A percentile compares a stretch with the other conserved stretches of the same genome.
Conservation (phyloP, 768 basidiomycete genomes). For the Amanita pseudoporphyria region DNA sequence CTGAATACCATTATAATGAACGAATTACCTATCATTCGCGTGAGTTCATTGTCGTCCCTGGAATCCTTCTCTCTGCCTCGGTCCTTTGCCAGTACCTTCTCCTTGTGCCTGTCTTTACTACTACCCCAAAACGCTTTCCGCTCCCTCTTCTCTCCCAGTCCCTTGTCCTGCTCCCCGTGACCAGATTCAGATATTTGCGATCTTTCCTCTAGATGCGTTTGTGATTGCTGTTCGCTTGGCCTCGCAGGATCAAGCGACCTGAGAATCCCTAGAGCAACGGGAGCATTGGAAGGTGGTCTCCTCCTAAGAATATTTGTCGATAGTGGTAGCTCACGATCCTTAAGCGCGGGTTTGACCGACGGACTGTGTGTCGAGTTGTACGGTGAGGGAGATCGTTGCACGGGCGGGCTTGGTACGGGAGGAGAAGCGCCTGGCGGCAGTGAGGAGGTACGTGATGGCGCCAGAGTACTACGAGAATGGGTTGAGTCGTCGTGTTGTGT, state of each 20-base stretch:
- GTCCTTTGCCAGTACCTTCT: slow-evolving; percentile 17
- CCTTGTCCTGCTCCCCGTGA: slow-evolving; percentile 16
- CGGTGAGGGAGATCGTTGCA: slow-evolving; percentile 37
- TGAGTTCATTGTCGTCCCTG: slow-evolving; percentile 39
- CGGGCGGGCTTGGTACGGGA: slow-evolving; percentile 24
- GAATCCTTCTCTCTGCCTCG: slow-evolving; percentile 16
- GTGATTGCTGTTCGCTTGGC: slow-evolving; percentile 16
- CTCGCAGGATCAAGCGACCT: slow-evolving; percentile 50
- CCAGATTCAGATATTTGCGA: slow-evolving; percentile 21
- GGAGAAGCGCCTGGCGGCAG: slow-evolving; percentile 35
- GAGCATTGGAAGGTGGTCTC: slow-evolving; percentile 20
- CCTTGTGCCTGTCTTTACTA: slow-evolving; percentile 24
- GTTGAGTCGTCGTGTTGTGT: slow-evolving; percentile 19
- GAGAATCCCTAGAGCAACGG: slow-evolving; percentile 45
- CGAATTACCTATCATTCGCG: slow-evolving; percentile 58
- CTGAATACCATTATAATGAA: too few species aligned
- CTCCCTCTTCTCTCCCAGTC: slow-evolving; percentile 33
- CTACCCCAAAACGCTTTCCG: slow-evolving; percentile 48
- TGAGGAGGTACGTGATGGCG: slow-evolving; percentile 41
- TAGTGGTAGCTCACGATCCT: not conserved
- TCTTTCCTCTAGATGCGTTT: slow-evolving; percentile 24
- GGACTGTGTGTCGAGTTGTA: slow-evolving; percentile 21
- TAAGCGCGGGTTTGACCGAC: slow-evolving; percentile 21
- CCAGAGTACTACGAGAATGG: slow-evolving; percentile 15
- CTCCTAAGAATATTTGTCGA: not conserved